Conservation (phyloP, 2,329 filamentous ascomycete genomes). For the Fusarium floridanum region DNA sequence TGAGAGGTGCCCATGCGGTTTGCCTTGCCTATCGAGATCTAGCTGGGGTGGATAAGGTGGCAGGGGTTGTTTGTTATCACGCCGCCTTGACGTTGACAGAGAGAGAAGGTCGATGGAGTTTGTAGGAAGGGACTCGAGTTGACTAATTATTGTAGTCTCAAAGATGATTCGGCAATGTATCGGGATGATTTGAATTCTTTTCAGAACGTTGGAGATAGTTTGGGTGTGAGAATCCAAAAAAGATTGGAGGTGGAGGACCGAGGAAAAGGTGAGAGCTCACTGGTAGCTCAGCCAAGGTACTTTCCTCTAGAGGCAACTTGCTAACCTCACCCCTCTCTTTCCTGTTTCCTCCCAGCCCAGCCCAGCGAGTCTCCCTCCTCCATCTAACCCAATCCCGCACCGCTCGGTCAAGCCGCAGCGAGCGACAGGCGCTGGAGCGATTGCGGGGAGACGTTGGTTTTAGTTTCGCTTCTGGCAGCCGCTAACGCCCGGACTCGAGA, state of each 20-base stretch:
- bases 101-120: neutral
- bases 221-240: neutral
- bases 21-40: slow-evolving; percentile 29
- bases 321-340: slow-evolving; percentile 40
- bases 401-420: slow-evolving; percentile 19
- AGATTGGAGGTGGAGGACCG: neutral
- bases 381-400: slow-evolving; percentile 6
- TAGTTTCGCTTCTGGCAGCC: slow-evolving; percentile 19
- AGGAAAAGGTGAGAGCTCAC: neutral
- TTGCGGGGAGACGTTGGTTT: slow-evolving; percentile 33
- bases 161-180: neutral
- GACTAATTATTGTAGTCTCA: neutral
- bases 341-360: slow-evolving; percentile 17
- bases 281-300: slow-evolving; percentile 20
- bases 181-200: neutral
- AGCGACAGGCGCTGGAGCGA: slow-evolving; percentile 1
- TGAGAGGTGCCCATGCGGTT: slow-evolving; percentile 1
- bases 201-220: neutral
- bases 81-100: neutral
- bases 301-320: slow-evolving; percentile 34
- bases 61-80: slow-evolving; percentile 10
- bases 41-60: slow-evolving; percentile 17
- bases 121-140: neutral
- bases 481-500: slow-evolving; percentile 25
- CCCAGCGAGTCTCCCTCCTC: neutral